Evolutionary conservation across 2,329 filamentous ascomycete species (phyloP).

Genomic region (Exophiala sideris): DNA sequence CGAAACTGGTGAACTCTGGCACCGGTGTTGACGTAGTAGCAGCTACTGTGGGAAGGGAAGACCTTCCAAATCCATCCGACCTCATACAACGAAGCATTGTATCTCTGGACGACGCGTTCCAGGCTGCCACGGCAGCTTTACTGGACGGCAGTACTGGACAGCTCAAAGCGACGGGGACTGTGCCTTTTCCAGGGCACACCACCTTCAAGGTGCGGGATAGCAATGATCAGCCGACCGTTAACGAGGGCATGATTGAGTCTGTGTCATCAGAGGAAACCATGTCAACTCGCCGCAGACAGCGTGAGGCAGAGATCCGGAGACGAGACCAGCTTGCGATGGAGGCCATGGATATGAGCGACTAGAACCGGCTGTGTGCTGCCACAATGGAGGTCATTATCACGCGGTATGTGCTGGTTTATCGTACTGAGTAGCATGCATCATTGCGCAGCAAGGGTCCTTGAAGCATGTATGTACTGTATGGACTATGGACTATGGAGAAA

Average conservation of each 20-base stretch:
- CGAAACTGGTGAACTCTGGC: constrained; percentile 9
- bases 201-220: not conserved
- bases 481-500: too few species aligned
- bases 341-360: constrained; percentile 19
- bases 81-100: not conserved
- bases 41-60: not conserved
- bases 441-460: too few species aligned
- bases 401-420: constrained; percentile 2
- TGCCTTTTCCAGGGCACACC: not conserved
- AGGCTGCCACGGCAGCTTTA: constrained; percentile 1
- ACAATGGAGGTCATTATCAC: too few species aligned
- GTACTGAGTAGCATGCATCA: not conserved
- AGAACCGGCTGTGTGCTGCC: not conserved
- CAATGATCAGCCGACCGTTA: not conserved
- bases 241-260: not conserved
- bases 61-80: not conserved
- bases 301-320: constrained; percentile 16
- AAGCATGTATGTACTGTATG: too few species aligned
- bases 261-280: not conserved
- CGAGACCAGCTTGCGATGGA: constrained; percentile 18
- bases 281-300: constrained; percentile 6
- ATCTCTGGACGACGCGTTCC: constrained; percentile 9
- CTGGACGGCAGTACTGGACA: not conserved
- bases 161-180: not conserved
- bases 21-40: not conserved